Percentiles rank a stretch among this genome's conserved stretches.
These are phyloP conservation scores for Vanrija sp. DNA, from an alignment of 1,284 basidiomycete genomes.

Conservation along the genomic window DNA sequence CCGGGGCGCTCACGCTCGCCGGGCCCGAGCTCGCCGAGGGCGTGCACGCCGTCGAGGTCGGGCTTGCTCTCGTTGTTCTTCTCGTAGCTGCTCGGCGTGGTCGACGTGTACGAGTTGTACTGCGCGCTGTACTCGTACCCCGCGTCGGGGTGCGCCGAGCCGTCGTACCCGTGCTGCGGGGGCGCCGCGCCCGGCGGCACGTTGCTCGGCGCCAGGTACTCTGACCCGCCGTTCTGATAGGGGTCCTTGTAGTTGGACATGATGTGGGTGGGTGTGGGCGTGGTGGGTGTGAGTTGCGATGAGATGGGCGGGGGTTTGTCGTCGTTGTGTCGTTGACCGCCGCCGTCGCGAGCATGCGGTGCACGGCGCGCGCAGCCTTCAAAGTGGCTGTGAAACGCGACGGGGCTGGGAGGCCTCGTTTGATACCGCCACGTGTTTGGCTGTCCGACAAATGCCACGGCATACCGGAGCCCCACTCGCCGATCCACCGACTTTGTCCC, in stretches of 20 bases:
- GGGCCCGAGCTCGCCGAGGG: slow-evolving; percentile 7
- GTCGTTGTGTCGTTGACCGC: too few relatives aligned
- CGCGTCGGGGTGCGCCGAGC: not conserved
- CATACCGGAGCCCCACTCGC: not conserved
- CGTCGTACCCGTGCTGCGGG: not conserved
- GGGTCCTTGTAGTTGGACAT: slow-evolving; percentile 20
- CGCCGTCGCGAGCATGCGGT: too few relatives aligned
- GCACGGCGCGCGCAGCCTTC: too few relatives aligned
- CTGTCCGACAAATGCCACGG: not conserved
- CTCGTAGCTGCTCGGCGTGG: slow-evolving; percentile 1
- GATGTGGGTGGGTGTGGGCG: slow-evolving; percentile 1
- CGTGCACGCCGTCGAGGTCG: slow-evolving; percentile 12
- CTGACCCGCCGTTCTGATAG: slow-evolving; percentile 9
- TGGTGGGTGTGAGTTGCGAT: slow-evolving; percentile 2
- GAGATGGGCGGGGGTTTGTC: slow-evolving; percentile 1
- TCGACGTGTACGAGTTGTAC: slow-evolving; percentile 3
- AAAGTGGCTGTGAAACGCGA: too few relatives aligned
- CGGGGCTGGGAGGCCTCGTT: too few relatives aligned
- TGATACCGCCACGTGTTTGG: not conserved
- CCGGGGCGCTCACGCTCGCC: slow-evolving; percentile 30
- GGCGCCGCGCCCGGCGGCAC: not conserved
- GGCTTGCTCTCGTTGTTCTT: slow-evolving; percentile 1
- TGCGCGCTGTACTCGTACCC: slow-evolving; percentile 2
- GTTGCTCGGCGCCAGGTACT: slow-evolving; percentile 12
- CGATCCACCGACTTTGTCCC: not conserved